Evolutionary conservation across 106 monocot genomes (phyloP), one percentile per base, ranked within the genome.

Genomic region (Allium fistulosum): DNA sequence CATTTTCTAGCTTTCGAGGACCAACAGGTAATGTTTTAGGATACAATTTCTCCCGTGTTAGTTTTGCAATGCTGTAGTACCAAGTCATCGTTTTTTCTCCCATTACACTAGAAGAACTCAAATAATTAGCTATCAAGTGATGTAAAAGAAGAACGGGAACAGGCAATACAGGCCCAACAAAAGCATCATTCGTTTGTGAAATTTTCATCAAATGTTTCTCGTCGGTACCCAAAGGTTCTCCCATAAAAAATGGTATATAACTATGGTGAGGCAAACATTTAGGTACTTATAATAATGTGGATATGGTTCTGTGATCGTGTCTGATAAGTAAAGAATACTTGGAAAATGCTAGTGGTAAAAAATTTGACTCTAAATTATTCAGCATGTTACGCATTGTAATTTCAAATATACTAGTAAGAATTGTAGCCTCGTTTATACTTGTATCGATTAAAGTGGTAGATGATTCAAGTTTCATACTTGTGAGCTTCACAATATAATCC

Each of bases 151-250:
- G 85, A 77, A 95, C 55, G 46, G 85, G 83, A 61, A 95, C 63
- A 8, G 94, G 94, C 52, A 91, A 74, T 13, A 91, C 76, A 18
- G 94, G 94, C 14, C 91, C 94, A 8, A 95, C 88, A 75, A 95
- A 74, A 69, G 47, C 26, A 9, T 83, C 77, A 17, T 46, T 49
- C 47, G n/a, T n/a, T n/a, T 53, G 46, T 28, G 26, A 28, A 68
- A 47, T 53, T 69, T 69, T 82, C 8, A 51, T 65, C n/a, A 59
- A 70, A 53, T 72, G 67, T 28, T 50, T 83, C 53, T 72, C 72
- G 61, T 67, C 70, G 73, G 73, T 85, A 61, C 57, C 67, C 61
- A 78, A 83, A 69, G 85, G 87, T 63, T 72, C 83, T 28, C 63
- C 62, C 53, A 83, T n/a, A 67, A 87, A 80, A 45, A 83, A 84